Base-by-base conservation (phyloP, 768 basidiomycete species). In the Termitomyces sp. region DNA sequence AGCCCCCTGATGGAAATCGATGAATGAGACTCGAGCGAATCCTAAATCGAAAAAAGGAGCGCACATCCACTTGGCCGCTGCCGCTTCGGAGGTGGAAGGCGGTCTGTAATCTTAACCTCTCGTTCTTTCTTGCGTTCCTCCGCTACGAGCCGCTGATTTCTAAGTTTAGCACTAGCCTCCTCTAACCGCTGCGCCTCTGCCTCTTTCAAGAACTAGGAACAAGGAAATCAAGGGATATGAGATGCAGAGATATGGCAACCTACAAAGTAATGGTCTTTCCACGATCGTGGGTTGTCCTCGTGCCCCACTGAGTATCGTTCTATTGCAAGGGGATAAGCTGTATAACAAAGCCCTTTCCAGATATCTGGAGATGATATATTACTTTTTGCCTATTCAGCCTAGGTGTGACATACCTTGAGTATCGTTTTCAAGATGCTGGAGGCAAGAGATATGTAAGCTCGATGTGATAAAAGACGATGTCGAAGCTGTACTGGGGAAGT, bases 91-190 rank as follows among this genome's bases (percentile, higher is more conserved):
- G 83, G 85, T 27, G 88, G 89, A 14, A 88, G 62, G 60, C 75
- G 80, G 69, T 89, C 87, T 17, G 88, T 92, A 52, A 85, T 64
- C 68, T 90, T 91, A 57, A 93, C 81, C 70, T 87, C 85, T 57
- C 84, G 79, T 69, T 88, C 87, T 69, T 80, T 89, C 75, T 87
- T 91, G 60, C 84, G 85, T 66, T 87, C 84, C 37, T 86, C 87
- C 11, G 81, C 86, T 68, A 87, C 84, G 65, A 82, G 77, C 19
- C 89, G 83, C 64, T 86, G 83, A 45, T 71, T 81, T 59, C 87
- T 84, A 61, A 92, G 75, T 61, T 79, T 85, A 42, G 75, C 76
- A 31, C 82, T 81, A 11, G 82, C 75, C 66, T 83, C 82, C 67
- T 90, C 85, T 27, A 92, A 70, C 42, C 86, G 81, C 65, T 77